Percentiles rank a stretch among this genome's conserved stretches.
phyloP scores from a whole-genome alignment of 2,329 filamentous ascomycete species.

The Ceratocystiopsis sp. region DNA sequence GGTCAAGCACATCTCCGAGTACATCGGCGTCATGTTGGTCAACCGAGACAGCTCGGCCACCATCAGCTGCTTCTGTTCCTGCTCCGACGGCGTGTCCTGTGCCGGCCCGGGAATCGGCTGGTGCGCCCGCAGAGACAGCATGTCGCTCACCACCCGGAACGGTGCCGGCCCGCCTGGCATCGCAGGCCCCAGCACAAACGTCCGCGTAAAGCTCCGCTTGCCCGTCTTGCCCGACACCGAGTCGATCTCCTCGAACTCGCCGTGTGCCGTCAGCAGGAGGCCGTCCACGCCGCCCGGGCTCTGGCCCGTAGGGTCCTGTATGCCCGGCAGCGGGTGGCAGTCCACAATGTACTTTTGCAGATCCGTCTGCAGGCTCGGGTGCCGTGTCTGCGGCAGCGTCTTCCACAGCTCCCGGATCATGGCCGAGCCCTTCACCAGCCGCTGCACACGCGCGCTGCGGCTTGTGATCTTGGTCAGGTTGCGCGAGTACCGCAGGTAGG shows the following conservation, averaged over 20 bases:
- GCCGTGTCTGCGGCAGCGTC: slow-evolving; percentile 52
- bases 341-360: slow-evolving; percentile 67
- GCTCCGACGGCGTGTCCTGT: slow-evolving; percentile 11
- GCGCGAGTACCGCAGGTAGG: slow-evolving; percentile 61
- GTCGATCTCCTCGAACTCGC: slow-evolving; percentile 66
- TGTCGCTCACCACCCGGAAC: slow-evolving; percentile 64
- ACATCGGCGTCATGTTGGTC: slow-evolving; percentile 66
- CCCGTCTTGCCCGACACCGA: slow-evolving; percentile 34
- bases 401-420: slow-evolving; percentile 54
- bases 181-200: slow-evolving; percentile 63
- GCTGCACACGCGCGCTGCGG: slow-evolving; percentile 35
- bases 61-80: slow-evolving; percentile 46
- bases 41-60: slow-evolving; percentile 57
- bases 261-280: slow-evolving; percentile 62
- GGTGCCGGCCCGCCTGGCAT: slow-evolving; percentile 37
- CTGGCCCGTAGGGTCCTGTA: slow-evolving; percentile 52
- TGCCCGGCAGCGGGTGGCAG: slow-evolving; percentile 54
- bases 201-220: slow-evolving; percentile 66
- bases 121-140: slow-evolving; percentile 56
- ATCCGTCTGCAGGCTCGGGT: slow-evolving; percentile 52
- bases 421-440: slow-evolving; percentile 46
- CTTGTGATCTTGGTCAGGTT: slow-evolving; percentile 58
- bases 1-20: slow-evolving; percentile 63
- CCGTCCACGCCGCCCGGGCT: slow-evolving; percentile 54
- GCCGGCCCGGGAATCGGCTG: slow-evolving; percentile 27